These are phyloP conservation scores for Cladorrhinum samala DNA, from an alignment of 495 filamentous ascomycete genomes.

Conservation along the genomic window DNA sequence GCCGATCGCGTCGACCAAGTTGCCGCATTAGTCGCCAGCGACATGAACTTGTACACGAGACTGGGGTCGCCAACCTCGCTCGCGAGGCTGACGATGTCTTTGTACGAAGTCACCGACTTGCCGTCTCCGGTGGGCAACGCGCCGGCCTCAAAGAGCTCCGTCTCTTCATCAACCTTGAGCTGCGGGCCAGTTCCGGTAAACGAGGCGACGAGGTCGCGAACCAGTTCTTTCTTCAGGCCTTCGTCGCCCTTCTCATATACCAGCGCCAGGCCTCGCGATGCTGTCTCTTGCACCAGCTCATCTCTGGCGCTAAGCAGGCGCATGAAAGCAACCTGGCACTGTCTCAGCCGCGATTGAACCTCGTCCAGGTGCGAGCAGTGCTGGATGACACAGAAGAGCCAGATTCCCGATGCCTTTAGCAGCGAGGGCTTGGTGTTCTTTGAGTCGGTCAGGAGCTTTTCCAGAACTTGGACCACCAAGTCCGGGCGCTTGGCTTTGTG, in stretches of 20 bases:
- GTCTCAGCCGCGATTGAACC: conserved; percentile 63
- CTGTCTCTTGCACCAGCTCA: conserved; percentile 90
- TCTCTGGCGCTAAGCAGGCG: conserved; percentile 81
- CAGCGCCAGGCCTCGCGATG: conserved; percentile 79
- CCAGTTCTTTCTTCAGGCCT: conserved; percentile 70
- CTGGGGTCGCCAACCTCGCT: conserved; percentile 91
- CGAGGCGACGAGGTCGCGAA: conserved; percentile 76
- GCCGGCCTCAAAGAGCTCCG: conserved; percentile 90
- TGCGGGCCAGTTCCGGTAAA: conserved; percentile 73
- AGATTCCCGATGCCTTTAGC: conserved; percentile 83
- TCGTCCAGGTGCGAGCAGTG: conserved; percentile 71
- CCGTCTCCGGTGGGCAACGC: conserved; percentile 86
- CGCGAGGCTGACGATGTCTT: conserved; percentile 88
- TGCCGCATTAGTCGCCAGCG: conserved; percentile 84
- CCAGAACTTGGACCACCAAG: conserved; percentile 50
- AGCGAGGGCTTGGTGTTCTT: conserved; percentile 77
- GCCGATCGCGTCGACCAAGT: conserved; percentile 94
- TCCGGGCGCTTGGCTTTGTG: conserved; percentile 31
- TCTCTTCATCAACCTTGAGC: conserved; percentile 78
- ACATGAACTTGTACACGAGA: conserved; percentile 96
- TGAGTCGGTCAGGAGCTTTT: conserved; percentile 68
- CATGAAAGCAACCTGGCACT: conserved; percentile 84
- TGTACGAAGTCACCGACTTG: conserved; percentile 85
- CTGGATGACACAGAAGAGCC: conserved; percentile 88
- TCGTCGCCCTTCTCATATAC: conserved; percentile 89